Percentiles rank a stretch among this genome's conserved stretches.
Conservation (phyloP, 768 basidiomycete genomes). For the Mycena vitilis region DNA sequence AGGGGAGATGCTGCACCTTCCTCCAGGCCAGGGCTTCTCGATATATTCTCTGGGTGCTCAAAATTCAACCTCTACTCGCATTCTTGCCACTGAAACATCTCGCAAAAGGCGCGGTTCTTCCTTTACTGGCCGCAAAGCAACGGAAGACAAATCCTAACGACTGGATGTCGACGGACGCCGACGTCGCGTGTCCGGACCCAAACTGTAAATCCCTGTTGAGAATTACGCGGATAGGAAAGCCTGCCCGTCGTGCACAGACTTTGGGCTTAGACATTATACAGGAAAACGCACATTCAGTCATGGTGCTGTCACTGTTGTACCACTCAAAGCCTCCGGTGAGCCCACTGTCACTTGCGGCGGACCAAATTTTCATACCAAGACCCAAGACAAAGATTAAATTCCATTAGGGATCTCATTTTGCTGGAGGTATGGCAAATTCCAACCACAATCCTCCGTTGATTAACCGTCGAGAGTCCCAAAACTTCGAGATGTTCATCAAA, state of each 20-base stretch:
- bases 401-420: too few relatives aligned
- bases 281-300: too few relatives aligned
- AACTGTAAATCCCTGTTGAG: constrained; percentile 67
- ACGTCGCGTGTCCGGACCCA: constrained; percentile 77
- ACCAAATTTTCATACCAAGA: too few relatives aligned
- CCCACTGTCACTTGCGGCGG: too few relatives aligned
- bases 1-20: constrained; percentile 73
- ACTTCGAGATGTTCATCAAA: too few relatives aligned
- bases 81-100: neutral
- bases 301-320: constrained; percentile 46
- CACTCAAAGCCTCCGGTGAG: constrained; percentile 30
- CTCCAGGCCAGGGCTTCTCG: constrained; percentile 72
- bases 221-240: constrained; percentile 60
- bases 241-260: too few relatives aligned
- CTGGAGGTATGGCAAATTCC: too few relatives aligned
- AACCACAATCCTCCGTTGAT: too few relatives aligned
- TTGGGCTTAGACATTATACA: too few relatives aligned
- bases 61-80: constrained; percentile 5
- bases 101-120: constrained; percentile 62
- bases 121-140: constrained; percentile 77
- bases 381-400: too few relatives aligned
- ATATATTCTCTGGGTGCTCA: constrained; percentile 70
- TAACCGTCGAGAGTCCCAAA: too few relatives aligned
- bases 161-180: constrained; percentile 77
- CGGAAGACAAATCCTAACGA: constrained; percentile 64